These are phyloP conservation scores for Eucalyptus sp. DNA, from an alignment of 345 rosid genomes.

Conservation along the genomic window DNA sequence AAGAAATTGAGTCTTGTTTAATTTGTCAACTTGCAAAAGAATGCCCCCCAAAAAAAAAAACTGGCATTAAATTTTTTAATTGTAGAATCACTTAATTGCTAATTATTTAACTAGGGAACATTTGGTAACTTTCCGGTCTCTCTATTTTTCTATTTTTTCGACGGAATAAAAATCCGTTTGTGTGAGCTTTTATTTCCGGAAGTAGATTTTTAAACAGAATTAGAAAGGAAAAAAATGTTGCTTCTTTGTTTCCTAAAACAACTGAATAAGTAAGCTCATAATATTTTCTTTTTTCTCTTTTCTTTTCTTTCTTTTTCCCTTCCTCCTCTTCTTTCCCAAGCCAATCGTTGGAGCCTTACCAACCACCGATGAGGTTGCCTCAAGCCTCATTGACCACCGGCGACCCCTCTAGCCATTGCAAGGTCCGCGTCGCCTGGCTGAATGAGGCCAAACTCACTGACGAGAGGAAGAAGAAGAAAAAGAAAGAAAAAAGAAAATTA, in stretches of 20 bases:
- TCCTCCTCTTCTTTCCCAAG: too few species aligned
- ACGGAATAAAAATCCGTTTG: too few species aligned
- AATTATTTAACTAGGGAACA: not conserved
- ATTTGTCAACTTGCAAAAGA: not conserved
- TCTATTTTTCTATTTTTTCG: too few species aligned
- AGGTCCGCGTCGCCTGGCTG: rapidly evolving
- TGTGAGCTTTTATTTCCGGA: rapidly evolving
- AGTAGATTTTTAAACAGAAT: too few species aligned
- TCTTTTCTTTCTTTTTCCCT: too few species aligned
- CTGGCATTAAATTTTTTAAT: not conserved
- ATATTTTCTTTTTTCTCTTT: too few species aligned
- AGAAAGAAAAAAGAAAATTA: too few species aligned
- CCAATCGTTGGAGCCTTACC: rapidly evolving
- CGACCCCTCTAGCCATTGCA: rapidly evolving
- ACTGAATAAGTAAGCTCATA: rapidly evolving
- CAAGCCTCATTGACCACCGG: too few species aligned
- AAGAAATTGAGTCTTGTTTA: not conserved
- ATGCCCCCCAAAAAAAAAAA: not conserved
- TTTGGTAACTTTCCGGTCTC: too few species aligned
- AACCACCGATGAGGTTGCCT: too few species aligned
- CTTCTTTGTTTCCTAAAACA: too few species aligned
- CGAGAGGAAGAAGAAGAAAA: too few species aligned
- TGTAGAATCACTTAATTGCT: not conserved
- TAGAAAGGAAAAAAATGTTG: rapidly evolving
- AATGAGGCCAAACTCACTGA: rapidly evolving